phyloP scores from a whole-genome alignment of 306 rosid species.

The Casuarina cunninghamiana region DNA sequence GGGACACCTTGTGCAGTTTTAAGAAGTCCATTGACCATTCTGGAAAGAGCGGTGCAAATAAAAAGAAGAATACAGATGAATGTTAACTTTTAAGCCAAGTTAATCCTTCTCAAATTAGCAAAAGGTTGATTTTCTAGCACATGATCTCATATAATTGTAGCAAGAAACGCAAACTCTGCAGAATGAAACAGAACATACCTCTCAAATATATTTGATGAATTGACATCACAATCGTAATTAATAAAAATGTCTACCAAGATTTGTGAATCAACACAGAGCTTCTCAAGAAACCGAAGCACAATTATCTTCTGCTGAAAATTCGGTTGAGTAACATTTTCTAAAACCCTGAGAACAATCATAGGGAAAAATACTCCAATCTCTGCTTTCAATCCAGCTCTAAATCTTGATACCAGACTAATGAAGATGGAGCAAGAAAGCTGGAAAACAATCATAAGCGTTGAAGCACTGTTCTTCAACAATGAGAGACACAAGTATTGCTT shows the following conservation, averaged over 20 bases:
- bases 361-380: conserved; percentile 99
- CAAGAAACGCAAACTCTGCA: conserved; percentile 21
- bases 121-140: conserved; percentile 5
- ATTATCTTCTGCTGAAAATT: conserved; percentile 99
- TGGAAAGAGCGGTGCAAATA: conserved; percentile 36
- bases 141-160: conserved; percentile 7
- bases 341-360: conserved; percentile 96
- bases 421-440: conserved; percentile 99
- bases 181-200: conserved; percentile 55
- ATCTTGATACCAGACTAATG: conserved; percentile 96
- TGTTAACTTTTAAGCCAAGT: conserved; percentile 24
- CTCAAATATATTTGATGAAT: conserved; percentile 98
- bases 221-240: conserved; percentile 98
- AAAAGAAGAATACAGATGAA: conserved; percentile 22
- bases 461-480: conserved; percentile 96
- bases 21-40: conserved; percentile 99
- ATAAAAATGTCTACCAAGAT: conserved; percentile 95
- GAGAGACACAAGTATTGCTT: conserved; percentile 98
- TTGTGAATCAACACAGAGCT: conserved; percentile 91
- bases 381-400: conserved; percentile 96
- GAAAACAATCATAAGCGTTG: conserved; percentile 91
- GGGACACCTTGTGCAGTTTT: conserved; percentile 99
- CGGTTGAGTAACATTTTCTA: conserved; percentile 96
- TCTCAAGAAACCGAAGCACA: conserved; percentile 94
- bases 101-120: conserved; percentile 17